Percentiles rank a stretch among this genome's conserved stretches.
Conservation (phyloP, 495 filamentous ascomycete genomes). For the Parmelia sp. region DNA sequence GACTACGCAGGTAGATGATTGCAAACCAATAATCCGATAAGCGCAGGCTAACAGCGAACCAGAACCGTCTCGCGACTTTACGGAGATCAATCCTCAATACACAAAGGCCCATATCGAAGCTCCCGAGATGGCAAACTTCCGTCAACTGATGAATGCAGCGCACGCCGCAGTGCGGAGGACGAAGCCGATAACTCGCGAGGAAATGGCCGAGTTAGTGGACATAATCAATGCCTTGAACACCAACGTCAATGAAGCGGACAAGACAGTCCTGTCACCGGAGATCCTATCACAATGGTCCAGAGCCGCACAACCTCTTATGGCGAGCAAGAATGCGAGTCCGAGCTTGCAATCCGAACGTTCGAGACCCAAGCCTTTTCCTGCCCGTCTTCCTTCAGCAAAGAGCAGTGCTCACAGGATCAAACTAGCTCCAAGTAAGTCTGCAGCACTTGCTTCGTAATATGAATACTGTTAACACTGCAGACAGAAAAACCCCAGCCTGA, state of each 20-base stretch:
- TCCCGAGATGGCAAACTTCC: not conserved
- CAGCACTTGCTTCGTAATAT: not conserved
- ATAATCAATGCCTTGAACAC: not conserved
- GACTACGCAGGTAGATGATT: not conserved
- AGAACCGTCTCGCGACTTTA: not conserved
- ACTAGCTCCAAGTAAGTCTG: not conserved
- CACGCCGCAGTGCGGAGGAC: not conserved
- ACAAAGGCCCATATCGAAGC: not conserved
- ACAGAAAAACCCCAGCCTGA: too few relatives aligned
- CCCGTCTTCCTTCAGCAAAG: not conserved
- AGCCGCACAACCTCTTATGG: not conserved
- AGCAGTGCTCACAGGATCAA: not conserved
- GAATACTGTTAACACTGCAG: too few relatives aligned
- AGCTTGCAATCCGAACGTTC: not conserved
- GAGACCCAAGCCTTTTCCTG: not conserved
- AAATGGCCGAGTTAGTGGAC: not conserved
- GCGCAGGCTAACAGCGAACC: not conserved
- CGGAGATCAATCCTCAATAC: not conserved
- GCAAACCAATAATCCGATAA: not conserved
- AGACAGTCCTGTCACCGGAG: not conserved
- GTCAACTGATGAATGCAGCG: not conserved
- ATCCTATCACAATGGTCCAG: not conserved
- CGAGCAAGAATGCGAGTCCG: not conserved
- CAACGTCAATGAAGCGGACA: too few relatives aligned
- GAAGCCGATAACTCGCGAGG: not conserved